Percentiles rank a stretch among this genome's conserved stretches.
phyloP scores from a whole-genome alignment of 1,284 basidiomycete species.

The Cutaneotrichosporon arboriforme region DNA sequence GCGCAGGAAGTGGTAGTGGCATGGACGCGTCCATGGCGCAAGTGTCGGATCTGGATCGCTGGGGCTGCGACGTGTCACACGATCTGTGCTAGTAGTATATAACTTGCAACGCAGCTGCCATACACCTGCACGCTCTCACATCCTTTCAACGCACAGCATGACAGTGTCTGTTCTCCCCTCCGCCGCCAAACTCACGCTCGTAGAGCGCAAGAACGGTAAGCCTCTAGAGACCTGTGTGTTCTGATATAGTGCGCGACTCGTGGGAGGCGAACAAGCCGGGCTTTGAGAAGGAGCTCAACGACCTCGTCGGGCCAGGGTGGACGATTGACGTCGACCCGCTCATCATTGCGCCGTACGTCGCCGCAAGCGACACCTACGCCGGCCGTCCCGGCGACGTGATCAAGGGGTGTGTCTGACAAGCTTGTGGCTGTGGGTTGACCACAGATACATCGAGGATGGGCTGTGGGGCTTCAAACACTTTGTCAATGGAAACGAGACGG shows the following conservation, averaged over 20 bases:
- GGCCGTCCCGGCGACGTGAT: constrained; percentile 1
- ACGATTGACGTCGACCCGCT: constrained; percentile 8
- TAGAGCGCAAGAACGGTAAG: constrained; percentile 9
- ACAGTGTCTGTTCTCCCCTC: background rate
- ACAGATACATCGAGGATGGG: background rate
- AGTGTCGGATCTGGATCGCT: no score
- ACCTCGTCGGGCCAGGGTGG: constrained; percentile 1
- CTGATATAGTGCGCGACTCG: constrained; percentile 3
- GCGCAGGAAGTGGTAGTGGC: no score
- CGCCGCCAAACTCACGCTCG: constrained; percentile 8
- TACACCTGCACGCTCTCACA: no score
- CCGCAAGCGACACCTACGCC: background rate
- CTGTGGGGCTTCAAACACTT: background rate
- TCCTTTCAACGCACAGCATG: background rate
- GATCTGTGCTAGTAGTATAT: no score
- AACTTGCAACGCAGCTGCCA: no score
- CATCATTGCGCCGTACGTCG: constrained; percentile 2
- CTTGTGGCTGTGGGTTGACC: background rate
- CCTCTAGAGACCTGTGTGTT: background rate
- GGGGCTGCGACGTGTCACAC: no score
- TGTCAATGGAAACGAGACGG: background rate
- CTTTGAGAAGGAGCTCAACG: background rate
- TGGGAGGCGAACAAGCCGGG: background rate
- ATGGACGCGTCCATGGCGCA: no score
- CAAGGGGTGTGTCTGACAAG: background rate